Base-by-base conservation (phyloP, 1,139 yeast species). In the Taphrina deformans region DNA sequence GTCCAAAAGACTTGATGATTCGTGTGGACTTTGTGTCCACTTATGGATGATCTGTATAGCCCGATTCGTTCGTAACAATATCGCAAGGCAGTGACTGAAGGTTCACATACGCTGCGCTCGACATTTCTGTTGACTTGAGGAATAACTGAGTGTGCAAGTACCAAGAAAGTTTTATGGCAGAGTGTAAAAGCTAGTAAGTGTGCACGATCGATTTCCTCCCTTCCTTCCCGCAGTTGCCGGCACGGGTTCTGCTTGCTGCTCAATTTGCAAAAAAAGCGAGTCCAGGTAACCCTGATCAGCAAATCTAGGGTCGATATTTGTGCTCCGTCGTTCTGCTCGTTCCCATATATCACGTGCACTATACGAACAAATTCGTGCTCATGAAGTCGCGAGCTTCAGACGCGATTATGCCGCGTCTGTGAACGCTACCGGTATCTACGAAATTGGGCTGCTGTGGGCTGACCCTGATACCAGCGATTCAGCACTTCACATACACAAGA, bases 101-200 rank as follows among this genome's bases (percentile, higher is more conserved):
- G 16, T 16, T 21, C 24, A 51, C 55, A 26, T 51, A 51, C 55
- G 55, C 55, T 7, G 55, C 55, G 55, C 35, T 51, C 26, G 55
- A 51, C 55, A 51, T 51, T 26, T 51, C 35, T 29, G 27, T 21
- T 44, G 48, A 44, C 26, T 44, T 21, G 48, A 2, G 7, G 24
- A 21, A 5, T 9, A 44, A 21, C 27, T 23, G 48, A 44, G 27
- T 44, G 48, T 44, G 27, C 27, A 44, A 9, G 48, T 21, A n/a
- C 2, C 7, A 21, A 21, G 48, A 18, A 44, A 38, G 18, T 38
- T 38, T 38, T 38, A 6, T 14, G 18, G n/a, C 41, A 38, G 41
- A 12, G 18, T 38, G 41, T 18, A 38, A 38, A 38, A 38, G 14
- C 41, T 38, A 2, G 41, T 38, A n/a, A 38, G n/a, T 38, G 41